Conservation (phyloP, 352 stramenopile genomes). For the Pythium aristosporum region DNA sequence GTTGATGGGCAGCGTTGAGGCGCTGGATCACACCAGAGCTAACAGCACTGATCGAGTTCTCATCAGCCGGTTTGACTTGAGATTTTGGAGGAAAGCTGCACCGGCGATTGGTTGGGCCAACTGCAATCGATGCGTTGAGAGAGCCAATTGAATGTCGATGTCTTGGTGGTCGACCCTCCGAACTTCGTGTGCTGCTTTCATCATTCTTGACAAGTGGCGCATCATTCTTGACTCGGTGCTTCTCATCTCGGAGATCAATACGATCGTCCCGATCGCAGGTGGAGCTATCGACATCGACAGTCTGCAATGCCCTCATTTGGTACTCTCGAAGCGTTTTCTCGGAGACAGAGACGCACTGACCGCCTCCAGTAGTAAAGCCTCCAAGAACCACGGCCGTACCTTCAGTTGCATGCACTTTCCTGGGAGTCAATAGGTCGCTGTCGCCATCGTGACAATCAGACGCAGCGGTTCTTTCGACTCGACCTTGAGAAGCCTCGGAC, state of each 20-base stretch:
- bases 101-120: background rate
- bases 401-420: background rate
- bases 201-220: background rate
- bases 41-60: background rate
- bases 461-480: background rate
- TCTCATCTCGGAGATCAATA: background rate
- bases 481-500: background rate
- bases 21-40: slow-evolving; percentile 19
- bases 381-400: background rate
- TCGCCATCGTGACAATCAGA: background rate
- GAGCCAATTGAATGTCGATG: slow-evolving; percentile 7
- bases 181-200: background rate
- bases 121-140: background rate
- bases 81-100: slow-evolving; percentile 12
- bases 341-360: slow-evolving; percentile 6
- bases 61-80: background rate
- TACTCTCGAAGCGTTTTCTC: slow-evolving; percentile 17
- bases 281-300: background rate
- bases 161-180: background rate
- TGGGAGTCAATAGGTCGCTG: background rate
- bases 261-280: background rate
- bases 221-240: background rate
- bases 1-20: slow-evolving; percentile 9
- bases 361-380: slow-evolving; percentile 16
- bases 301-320: slow-evolving; percentile 3